These are phyloP conservation scores for Euphorbia peplus DNA, from an alignment of 345 rosid genomes.

Conservation along the genomic window DNA sequence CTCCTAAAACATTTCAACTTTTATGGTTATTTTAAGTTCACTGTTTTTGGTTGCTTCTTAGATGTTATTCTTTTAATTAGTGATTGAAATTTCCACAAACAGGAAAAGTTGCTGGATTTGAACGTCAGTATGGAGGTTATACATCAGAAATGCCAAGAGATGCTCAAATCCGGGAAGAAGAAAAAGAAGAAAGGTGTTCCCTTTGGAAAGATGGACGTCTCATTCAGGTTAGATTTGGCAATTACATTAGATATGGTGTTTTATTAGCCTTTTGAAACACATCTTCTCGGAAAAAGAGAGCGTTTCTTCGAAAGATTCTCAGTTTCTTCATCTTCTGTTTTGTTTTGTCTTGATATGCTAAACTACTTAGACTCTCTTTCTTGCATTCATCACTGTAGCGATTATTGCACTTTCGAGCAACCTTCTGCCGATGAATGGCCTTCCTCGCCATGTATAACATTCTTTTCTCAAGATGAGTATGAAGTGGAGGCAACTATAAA, in stretches of 20 bases:
- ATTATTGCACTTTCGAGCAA: constrained; percentile 60
- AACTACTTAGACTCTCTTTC: neutral
- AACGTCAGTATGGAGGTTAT: constrained; percentile 53
- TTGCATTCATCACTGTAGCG: constrained; percentile 48
- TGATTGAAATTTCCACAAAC: constrained; percentile 28
- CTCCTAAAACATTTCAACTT: constrained; percentile 11
- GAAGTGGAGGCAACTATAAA: constrained; percentile 45
- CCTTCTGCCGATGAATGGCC: constrained; percentile 34
- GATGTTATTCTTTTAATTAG: constrained; percentile 20
- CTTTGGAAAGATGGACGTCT: constrained; percentile 47
- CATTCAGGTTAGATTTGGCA: constrained; percentile 56
- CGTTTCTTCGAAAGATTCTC: neutral
- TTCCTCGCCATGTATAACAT: constrained; percentile 66
- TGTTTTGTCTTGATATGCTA: neutral
- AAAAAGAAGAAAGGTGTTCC: constrained; percentile 46
- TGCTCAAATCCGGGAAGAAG: constrained; percentile 52
- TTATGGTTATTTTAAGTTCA: constrained; percentile 5
- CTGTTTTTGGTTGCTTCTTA: constrained; percentile 1
- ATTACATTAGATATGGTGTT: constrained; percentile 3
- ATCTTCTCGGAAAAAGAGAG: neutral
- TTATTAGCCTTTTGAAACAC: neutral
- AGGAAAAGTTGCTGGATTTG: constrained; percentile 54
- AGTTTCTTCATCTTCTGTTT: neutral
- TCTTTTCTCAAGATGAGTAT: constrained; percentile 44
- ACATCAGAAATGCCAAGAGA: constrained; percentile 66